Percentiles rank a stretch among this genome's conserved stretches.
phyloP scores from a whole-genome alignment of 106 monocot species.

The Phalaenopsis equestris region DNA sequence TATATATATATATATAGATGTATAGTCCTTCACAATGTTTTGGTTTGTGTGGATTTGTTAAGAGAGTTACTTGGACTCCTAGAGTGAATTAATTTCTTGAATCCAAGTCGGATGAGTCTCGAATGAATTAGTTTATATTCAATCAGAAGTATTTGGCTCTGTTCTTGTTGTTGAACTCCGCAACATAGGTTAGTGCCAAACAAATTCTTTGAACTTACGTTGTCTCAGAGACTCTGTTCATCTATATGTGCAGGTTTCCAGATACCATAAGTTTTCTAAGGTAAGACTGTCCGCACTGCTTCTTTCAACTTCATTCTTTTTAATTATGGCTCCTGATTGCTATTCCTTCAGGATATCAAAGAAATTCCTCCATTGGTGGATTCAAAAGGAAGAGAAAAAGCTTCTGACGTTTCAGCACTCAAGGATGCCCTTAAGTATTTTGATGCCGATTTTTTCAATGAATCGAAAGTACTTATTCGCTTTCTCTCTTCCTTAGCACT shows the following conservation, averaged over 20 bases:
- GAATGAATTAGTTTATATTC: background rate
- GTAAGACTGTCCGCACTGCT: slow-evolving; percentile 10
- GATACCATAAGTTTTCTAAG: slow-evolving; percentile 67
- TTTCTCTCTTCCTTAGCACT: background rate
- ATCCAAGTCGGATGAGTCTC: background rate
- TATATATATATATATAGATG: too few species aligned
- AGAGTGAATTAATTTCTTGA: background rate
- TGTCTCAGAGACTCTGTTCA: slow-evolving; percentile 21
- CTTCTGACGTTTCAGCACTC: slow-evolving; percentile 21
- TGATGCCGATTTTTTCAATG: slow-evolving; percentile 71
- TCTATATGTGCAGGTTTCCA: slow-evolving; percentile 25
- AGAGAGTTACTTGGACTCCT: background rate
- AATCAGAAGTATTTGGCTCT: background rate
- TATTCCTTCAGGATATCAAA: slow-evolving; percentile 30
- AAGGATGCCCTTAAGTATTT: slow-evolving; percentile 48
- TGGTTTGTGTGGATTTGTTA: background rate
- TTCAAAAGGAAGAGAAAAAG: slow-evolving; percentile 9
- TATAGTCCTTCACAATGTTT: background rate
- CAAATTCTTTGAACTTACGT: slow-evolving; percentile 11
- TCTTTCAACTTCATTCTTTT: background rate
- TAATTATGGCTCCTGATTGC: background rate
- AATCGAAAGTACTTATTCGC: slow-evolving; percentile 43
- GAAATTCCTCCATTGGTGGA: slow-evolving; percentile 11
- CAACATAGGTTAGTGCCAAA: slow-evolving; percentile 9
- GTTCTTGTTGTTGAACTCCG: background rate